phyloP scores from a whole-genome alignment of 805 yeast genomes.

The Metschnikowia aberdeeniae region DNA sequence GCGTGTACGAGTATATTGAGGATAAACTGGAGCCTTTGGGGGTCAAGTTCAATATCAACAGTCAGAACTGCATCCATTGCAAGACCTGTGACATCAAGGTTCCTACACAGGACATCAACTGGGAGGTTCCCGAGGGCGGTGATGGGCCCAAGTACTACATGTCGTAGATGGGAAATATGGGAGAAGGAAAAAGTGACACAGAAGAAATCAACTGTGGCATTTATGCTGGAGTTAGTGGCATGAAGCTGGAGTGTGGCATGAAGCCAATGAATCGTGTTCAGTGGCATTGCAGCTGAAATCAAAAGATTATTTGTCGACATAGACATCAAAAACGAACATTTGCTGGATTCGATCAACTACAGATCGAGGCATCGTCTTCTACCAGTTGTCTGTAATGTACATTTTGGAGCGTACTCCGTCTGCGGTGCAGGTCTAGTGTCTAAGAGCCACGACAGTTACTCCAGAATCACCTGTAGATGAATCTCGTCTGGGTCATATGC shows the following conservation, averaged over 20 bases:
- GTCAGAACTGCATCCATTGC: constrained; percentile 97
- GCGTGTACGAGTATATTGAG: constrained; percentile 90
- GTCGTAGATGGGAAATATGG: constrained; percentile 34
- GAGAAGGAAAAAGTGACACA: too few relatives aligned
- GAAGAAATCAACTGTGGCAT: not conserved
- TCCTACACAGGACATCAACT: constrained; percentile 88
- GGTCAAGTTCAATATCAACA: constrained; percentile 85
- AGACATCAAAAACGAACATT: too few relatives aligned
- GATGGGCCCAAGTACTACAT: constrained; percentile 95
- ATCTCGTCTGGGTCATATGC: too few relatives aligned
- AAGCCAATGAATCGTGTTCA: not conserved
- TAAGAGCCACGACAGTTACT: too few relatives aligned
- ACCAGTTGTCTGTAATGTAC: not conserved
- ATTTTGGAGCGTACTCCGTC: not conserved
- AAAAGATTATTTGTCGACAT: too few relatives aligned
- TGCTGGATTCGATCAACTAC: too few relatives aligned
- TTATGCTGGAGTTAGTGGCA: too few relatives aligned
- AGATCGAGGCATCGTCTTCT: not conserved
- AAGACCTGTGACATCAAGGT: constrained; percentile 97
- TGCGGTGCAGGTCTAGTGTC: constrained; percentile 2
- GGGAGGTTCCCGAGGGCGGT: constrained; percentile 99
- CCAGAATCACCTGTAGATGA: too few relatives aligned
- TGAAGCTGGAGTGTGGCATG: too few relatives aligned
- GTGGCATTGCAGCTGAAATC: not conserved
- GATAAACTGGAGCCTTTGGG: constrained; percentile 57